These are phyloP conservation scores for Quercus bicolor DNA, from an alignment of 306 rosid genomes.

Conservation along the genomic window DNA sequence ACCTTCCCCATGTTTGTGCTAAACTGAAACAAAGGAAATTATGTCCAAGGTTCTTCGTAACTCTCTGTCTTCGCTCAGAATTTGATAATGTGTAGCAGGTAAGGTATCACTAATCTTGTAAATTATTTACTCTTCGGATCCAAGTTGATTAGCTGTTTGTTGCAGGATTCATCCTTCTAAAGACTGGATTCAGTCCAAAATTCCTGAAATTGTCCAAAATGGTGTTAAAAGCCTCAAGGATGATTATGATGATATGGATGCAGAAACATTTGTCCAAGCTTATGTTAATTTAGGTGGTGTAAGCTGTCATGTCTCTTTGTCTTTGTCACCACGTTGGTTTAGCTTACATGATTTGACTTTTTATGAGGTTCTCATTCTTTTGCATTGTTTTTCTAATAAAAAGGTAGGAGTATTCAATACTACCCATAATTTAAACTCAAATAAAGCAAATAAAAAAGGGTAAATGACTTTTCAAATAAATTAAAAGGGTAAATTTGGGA, in stretches of 20 bases:
- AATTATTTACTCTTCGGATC: slow-evolving; percentile 26
- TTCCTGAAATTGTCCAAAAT: slow-evolving; percentile 72
- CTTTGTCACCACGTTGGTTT: background rate
- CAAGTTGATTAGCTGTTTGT: slow-evolving; percentile 17
- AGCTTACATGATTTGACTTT: too few relatives aligned
- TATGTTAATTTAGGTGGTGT: slow-evolving; percentile 86
- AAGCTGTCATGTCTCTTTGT: slow-evolving; percentile 19
- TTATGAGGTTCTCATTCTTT: too few relatives aligned
- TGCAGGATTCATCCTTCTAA: slow-evolving; percentile 85
- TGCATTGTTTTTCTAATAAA: too few relatives aligned
- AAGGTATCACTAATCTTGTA: slow-evolving; percentile 11
- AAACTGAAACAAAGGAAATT: slow-evolving; percentile 86
- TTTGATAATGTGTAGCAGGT: slow-evolving; percentile 97
- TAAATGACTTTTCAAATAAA: too few relatives aligned
- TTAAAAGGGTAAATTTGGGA: too few relatives aligned
- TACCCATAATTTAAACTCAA: too few relatives aligned
- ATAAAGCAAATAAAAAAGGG: too few relatives aligned
- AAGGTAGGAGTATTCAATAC: too few relatives aligned
- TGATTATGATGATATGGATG: slow-evolving; percentile 77
- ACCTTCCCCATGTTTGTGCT: slow-evolving; percentile 32
- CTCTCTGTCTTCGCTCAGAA: slow-evolving; percentile 92
- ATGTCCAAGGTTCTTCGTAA: slow-evolving; percentile 83
- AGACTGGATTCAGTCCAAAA: slow-evolving; percentile 88
- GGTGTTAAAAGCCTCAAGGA: slow-evolving; percentile 59
- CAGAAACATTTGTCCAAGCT: slow-evolving; percentile 86